phyloP scores from a whole-genome alignment of 2,329 filamentous ascomycete species.

The Aspergillus floridensis region DNA sequence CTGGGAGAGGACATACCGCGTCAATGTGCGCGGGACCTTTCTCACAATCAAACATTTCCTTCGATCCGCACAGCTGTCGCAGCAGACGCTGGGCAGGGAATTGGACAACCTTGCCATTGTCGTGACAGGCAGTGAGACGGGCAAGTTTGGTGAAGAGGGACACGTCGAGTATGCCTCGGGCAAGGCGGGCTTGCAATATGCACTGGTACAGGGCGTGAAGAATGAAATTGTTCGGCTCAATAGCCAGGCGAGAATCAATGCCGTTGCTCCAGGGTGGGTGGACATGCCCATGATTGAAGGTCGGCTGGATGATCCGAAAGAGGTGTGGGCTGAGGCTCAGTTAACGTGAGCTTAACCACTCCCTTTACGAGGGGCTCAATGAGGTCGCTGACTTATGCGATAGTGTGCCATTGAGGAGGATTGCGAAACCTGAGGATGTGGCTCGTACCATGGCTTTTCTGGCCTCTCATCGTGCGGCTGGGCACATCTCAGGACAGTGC shows the following conservation, averaged over 20 bases:
- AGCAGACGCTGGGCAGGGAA: conserved; percentile 40
- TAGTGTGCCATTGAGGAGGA: conserved; percentile 46
- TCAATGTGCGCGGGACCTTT: conserved; percentile 54
- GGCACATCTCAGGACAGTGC: conserved; percentile 56
- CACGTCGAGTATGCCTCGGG: conserved; percentile 53
- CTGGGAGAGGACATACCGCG: conserved; percentile 53
- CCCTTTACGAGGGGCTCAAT: too few species aligned
- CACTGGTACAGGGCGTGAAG: conserved; percentile 52
- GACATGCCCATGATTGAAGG: conserved; percentile 50
- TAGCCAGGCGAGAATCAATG: conserved; percentile 52
- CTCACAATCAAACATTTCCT: conserved; percentile 58
- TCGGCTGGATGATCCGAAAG: conserved; percentile 49
- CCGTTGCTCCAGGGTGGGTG: conserved; percentile 51
- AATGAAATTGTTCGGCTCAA: conserved; percentile 56
- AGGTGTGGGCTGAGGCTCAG: conserved; percentile 52
- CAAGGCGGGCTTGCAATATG: conserved; percentile 54
- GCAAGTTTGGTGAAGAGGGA: conserved; percentile 51
- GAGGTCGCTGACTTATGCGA: too few species aligned
- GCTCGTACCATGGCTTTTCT: conserved; percentile 51
- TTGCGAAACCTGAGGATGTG: conserved; percentile 50
- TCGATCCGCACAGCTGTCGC: conserved; percentile 39
- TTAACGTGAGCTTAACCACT: conserved; percentile 35
- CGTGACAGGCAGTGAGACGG: conserved; percentile 53
- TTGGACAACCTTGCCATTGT: conserved; percentile 53
- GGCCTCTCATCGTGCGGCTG: conserved; percentile 51